Percentiles rank a stretch among this genome's conserved stretches.
Conservation (phyloP, 139 green algal species). For the Diplosphaera chodatii region DNA sequence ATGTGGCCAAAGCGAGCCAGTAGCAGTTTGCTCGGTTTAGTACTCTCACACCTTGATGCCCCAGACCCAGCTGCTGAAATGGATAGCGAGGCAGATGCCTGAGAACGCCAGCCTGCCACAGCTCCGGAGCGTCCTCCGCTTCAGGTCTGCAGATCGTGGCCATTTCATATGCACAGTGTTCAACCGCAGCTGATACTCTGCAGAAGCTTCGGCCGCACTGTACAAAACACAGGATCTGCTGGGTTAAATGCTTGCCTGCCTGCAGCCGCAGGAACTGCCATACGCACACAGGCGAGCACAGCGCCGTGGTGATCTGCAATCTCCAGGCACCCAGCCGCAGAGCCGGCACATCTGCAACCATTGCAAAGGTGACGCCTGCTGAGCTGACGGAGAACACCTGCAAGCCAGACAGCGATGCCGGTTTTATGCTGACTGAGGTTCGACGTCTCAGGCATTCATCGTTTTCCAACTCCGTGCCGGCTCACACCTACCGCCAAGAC, state of each 20-base stretch:
- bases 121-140: neutral
- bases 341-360: neutral
- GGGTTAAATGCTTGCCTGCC: neutral
- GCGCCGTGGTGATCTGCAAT: conserved; percentile 1
- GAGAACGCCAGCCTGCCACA: neutral
- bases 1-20: too few relatives aligned
- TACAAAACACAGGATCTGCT: too few relatives aligned
- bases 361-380: neutral
- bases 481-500: neutral
- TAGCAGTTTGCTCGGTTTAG: too few relatives aligned
- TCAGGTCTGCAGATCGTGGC: neutral
- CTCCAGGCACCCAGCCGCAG: neutral
- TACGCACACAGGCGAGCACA: neutral
- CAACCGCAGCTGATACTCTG: too few relatives aligned
- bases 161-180: too few relatives aligned
- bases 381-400: neutral
- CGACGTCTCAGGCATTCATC: too few relatives aligned
- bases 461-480: too few relatives aligned
- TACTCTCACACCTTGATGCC: neutral
- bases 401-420: too few relatives aligned
- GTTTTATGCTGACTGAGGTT: too few relatives aligned
- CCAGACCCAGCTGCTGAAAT: neutral
- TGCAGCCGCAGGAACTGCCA: neutral
- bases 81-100: neutral
- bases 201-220: too few relatives aligned